Percentiles rank a stretch among this genome's conserved stretches.
Evolutionary conservation across 2,329 filamentous ascomycete species (phyloP).

Genomic region (Ophiostoma triangulosporum): DNA sequence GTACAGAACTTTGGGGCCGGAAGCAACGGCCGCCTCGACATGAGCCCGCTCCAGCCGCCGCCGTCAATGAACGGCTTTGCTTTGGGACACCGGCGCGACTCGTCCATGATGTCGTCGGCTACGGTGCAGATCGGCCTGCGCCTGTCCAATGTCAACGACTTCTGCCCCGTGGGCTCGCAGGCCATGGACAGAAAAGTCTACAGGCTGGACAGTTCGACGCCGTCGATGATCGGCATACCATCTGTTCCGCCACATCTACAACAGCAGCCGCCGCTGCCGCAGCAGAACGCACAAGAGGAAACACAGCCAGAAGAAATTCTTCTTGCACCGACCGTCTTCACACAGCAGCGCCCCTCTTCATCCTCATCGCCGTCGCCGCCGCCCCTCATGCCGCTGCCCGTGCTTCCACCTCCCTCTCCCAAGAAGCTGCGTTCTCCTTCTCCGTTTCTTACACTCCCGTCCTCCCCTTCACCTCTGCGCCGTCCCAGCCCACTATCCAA

Average conservation of each 20-base stretch:
- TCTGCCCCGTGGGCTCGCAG: slow-evolving; percentile 25
- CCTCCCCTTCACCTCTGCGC: not conserved
- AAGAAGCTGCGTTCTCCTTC: no score
- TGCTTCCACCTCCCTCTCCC: not conserved
- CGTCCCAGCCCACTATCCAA: slow-evolving; percentile 12
- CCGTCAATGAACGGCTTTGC: slow-evolving; percentile 28
- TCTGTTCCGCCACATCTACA: not conserved
- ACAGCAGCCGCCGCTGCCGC: not conserved
- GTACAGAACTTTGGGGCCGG: not conserved
- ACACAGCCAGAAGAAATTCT: not conserved
- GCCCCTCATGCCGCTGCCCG: not conserved
- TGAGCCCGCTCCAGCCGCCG: slow-evolving; percentile 28
- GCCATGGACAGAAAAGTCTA: slow-evolving; percentile 24
- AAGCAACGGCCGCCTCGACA: slow-evolving; percentile 10
- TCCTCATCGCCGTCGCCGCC: not conserved
- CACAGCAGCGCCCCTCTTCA: not conserved
- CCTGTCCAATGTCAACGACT: slow-evolving; percentile 45
- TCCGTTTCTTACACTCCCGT: not conserved
- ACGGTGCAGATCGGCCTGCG: slow-evolving; percentile 61
- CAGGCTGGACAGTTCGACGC: slow-evolving; percentile 17
- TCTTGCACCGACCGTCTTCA: not conserved
- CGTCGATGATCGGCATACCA: not conserved
- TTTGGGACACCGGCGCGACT: slow-evolving; percentile 39
- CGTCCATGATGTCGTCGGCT: slow-evolving; percentile 50
- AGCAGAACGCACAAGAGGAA: not conserved